Base-by-base conservation (phyloP, 352 stramenopile genomes). In the Phytophthora capsici region DNA sequence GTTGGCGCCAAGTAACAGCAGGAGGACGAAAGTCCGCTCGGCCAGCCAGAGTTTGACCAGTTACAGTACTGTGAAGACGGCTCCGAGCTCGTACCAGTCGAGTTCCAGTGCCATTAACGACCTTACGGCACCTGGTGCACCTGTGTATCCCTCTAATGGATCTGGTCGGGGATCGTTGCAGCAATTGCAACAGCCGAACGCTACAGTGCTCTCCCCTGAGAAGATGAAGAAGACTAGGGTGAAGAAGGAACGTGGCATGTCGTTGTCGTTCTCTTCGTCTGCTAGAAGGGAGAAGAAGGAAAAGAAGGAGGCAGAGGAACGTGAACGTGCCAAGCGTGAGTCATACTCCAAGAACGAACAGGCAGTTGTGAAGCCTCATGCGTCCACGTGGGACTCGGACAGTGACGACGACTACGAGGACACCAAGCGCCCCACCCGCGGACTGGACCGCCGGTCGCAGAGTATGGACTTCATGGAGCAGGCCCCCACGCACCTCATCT, bases 391-490 rank as follows among this genome's bases (percentile, higher is more conserved):
- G 81, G 73, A 86, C 62, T 90, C 80, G 36, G 84, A 92, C 75
- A 84, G 75, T 57, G 84, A 92, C 47, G 80, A 90, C 38, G 80
- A 89, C 47, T 91, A 82, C 51, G 81, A 92, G 36, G 78, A 89
- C 55, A 80, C 76, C n/a, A 75, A 72, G 23, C 75, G 75, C 10
- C 80, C 84, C 6, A 85, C 75, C 34, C 81, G 77, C 19, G 80
- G 81, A n/a, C 69, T 90, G 2, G 79, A 82, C 37, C 73, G 80
- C 1, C 81, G 84, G 12, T 89, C 81, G 6, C 76, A 89, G 58
- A 90, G 80, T 57, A 88, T 92, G 80, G 84, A 92, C 69, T 89
- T 89, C 50, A 86, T 92, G 80, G 81, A 92, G 57, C 80, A 92
- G 58, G 76, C 84, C 37, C 70, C 84, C 41, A 82, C 73, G 32